A percentile compares a stretch with the other conserved stretches of the same genome.
These are phyloP conservation scores for Citrus sinensis DNA, from an alignment of 345 rosid genomes.

Conservation along the genomic window DVS_A1.0 CM039163.1:3027001-3027500, in stretches of 20 bases:
- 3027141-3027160: slow-evolving; percentile 66
- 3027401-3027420: slow-evolving; percentile 92
- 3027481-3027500: slow-evolving; percentile 83
- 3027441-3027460: slow-evolving; percentile 83
- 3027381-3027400: slow-evolving; percentile 84
- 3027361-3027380: slow-evolving; percentile 81
- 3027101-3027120: slow-evolving; percentile 82
- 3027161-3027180: slow-evolving; percentile 72
- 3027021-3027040: slow-evolving; percentile 66
- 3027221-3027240: slow-evolving; percentile 90
- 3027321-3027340: slow-evolving; percentile 87
- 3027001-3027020: slow-evolving; percentile 76
- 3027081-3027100: slow-evolving; percentile 93
- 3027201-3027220: slow-evolving; percentile 77
- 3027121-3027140: slow-evolving; percentile 71
- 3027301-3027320: slow-evolving; percentile 65
- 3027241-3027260: slow-evolving; percentile 76
- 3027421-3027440: slow-evolving; percentile 77
- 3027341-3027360: slow-evolving; percentile 93
- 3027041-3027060: slow-evolving; percentile 72
- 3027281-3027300: slow-evolving; percentile 60
- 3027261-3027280: slow-evolving; percentile 67
- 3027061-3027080: slow-evolving; percentile 89
- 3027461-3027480: slow-evolving; percentile 87
- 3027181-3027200: slow-evolving; percentile 78